Conservation (phyloP, 2,329 filamentous ascomycete species). For the Orbilia quercus region DNA sequence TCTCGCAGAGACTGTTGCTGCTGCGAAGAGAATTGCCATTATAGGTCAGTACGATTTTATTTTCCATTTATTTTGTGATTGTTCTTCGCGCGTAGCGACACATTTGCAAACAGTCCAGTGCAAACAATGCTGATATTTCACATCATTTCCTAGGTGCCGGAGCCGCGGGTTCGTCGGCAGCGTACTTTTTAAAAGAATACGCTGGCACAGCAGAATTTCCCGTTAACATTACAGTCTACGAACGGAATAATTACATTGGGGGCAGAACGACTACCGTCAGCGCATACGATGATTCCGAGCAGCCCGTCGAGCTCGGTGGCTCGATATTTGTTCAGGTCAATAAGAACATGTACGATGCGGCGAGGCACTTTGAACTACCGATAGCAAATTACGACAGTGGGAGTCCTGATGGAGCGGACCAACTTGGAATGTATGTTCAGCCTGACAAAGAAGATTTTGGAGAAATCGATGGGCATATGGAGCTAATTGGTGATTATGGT, state of each 20-base stretch:
- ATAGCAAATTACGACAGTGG: constrained; percentile 66
- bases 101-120: no score
- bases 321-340: constrained; percentile 92
- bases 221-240: constrained; percentile 87
- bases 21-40: constrained; percentile 60
- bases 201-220: constrained; percentile 71
- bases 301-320: constrained; percentile 85
- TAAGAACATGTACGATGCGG: constrained; percentile 80
- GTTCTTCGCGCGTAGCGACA: no score
- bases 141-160: constrained; percentile 76
- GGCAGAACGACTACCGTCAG: constrained; percentile 88
- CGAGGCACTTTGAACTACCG: constrained; percentile 75
- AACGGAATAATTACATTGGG: constrained; percentile 78
- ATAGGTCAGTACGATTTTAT: constrained; percentile 57
- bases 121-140: constrained; percentile 7
- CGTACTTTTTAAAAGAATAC: constrained; percentile 82
- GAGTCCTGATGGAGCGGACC: constrained; percentile 63
- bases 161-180: constrained; percentile 84
- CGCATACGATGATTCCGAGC: constrained; percentile 73
- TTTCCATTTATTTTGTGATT: not conserved
- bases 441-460: not conserved
- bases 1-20: constrained; percentile 18
- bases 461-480: constrained; percentile 8
- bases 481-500: no score
- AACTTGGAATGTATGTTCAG: constrained; percentile 58